Conservation (phyloP, 305 asterid species). For the Fraxinus nigra region DNA sequence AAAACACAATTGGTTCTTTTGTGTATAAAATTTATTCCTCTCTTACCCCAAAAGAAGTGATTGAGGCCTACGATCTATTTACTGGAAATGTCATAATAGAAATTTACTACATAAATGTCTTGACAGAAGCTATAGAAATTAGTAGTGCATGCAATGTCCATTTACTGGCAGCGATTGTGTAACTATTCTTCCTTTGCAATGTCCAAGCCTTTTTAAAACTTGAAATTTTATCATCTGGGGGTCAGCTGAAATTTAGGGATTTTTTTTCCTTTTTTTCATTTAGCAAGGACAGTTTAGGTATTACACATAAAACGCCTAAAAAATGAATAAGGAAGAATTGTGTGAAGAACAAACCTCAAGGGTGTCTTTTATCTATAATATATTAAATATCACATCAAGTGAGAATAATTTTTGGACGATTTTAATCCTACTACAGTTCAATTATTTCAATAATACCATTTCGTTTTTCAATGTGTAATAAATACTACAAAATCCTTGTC, state of each 20-base stretch:
- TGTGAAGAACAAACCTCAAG: background rate
- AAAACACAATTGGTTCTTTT: background rate
- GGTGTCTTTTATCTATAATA: background rate
- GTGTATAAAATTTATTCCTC: background rate
- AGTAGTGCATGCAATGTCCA: background rate
- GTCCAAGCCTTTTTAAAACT: background rate
- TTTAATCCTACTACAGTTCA: too few relatives aligned
- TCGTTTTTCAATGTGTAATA: too few relatives aligned
- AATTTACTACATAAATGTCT: background rate
- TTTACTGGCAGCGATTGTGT: background rate
- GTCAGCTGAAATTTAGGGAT: background rate
- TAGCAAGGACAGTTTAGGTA: background rate
- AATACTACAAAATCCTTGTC: too few relatives aligned
- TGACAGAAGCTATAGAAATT: background rate
- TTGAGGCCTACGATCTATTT: background rate
- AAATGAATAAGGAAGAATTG: background rate
- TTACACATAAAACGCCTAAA: background rate
- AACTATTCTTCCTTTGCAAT: background rate
- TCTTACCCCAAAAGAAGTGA: background rate
- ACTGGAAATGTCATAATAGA: background rate
- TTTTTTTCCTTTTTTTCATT: background rate
- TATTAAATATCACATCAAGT: too few relatives aligned
- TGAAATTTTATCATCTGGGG: background rate
- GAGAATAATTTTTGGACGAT: too few relatives aligned
- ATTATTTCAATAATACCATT: too few relatives aligned